These are phyloP conservation scores for Pseudopediastrum boryanum DNA, from an alignment of 139 green algal genomes.

Conservation along the genomic window DNA sequence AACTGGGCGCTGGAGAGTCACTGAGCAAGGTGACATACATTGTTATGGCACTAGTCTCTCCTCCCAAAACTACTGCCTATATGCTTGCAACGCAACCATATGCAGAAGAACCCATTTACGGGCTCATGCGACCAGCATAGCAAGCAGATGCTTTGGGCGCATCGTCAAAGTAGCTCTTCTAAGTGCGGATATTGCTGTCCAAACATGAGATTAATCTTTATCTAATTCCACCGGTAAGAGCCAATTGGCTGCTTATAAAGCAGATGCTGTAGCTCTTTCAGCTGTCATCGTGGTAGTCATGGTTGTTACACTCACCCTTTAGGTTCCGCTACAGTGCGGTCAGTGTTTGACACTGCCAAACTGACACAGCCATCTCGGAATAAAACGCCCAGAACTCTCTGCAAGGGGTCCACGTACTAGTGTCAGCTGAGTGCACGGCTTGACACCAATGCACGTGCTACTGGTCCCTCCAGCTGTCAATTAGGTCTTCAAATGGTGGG, in stretches of 20 bases:
- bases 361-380: constrained; percentile 28
- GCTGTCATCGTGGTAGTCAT: not conserved
- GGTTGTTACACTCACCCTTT: not conserved
- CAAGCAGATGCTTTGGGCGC: not conserved
- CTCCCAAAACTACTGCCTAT: too few species aligned
- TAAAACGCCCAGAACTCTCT: constrained; percentile 26
- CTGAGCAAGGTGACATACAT: not conserved
- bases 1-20: not conserved
- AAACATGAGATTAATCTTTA: not conserved
- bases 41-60: too few species aligned
- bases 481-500: not conserved
- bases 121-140: not conserved
- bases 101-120: too few species aligned
- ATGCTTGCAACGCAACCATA: too few species aligned
- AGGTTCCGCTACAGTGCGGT: constrained; percentile 27
- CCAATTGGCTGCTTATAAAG: not conserved
- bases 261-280: not conserved
- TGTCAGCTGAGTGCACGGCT: not conserved
- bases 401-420: not conserved
- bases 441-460: not conserved
- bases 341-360: constrained; percentile 17
- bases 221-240: not conserved
- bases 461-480: not conserved
- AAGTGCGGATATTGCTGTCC: not conserved
- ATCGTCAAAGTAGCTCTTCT: not conserved